These are phyloP conservation scores for Blastobotrys apis DNA, from an alignment of 1,139 yeast species.

Conservation along the genomic window DNA sequence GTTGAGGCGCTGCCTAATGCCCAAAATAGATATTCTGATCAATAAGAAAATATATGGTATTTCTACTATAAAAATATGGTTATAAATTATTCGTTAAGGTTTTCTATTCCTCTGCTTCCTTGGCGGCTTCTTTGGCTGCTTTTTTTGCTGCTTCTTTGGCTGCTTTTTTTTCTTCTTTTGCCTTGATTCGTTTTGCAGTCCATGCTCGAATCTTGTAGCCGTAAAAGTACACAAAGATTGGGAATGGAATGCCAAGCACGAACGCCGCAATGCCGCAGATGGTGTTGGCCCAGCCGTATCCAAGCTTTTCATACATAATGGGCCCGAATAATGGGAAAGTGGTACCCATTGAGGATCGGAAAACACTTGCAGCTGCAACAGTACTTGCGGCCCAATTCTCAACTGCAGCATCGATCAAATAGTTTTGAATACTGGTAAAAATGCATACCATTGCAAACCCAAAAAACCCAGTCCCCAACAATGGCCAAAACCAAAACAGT, in stretches of 20 bases:
- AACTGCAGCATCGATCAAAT: constrained; percentile 51
- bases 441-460: constrained; percentile 56
- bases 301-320: constrained; percentile 35
- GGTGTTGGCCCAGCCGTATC: constrained; percentile 67
- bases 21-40: not conserved
- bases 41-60: not conserved
- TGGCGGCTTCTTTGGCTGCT: not conserved
- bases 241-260: constrained; percentile 60
- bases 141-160: not conserved
- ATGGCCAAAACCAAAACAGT: constrained; percentile 52
- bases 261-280: constrained; percentile 54
- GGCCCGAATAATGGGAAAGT: constrained; percentile 41
- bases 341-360: constrained; percentile 55
- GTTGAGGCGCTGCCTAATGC: constrained; percentile 6
- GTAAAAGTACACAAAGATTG: constrained; percentile 50
- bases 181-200: constrained; percentile 38
- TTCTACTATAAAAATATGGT: not conserved
- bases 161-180: not conserved
- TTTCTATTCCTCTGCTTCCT: no score
- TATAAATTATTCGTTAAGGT: no score
- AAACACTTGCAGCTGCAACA: constrained; percentile 59
- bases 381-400: constrained; percentile 53
- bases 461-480: constrained; percentile 51
- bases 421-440: constrained; percentile 57
- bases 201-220: constrained; percentile 55